Percentiles rank a stretch among this genome's conserved stretches.
phyloP scores from a whole-genome alignment of 2,329 filamentous ascomycete species.

The Alternaria sp. region DNA sequence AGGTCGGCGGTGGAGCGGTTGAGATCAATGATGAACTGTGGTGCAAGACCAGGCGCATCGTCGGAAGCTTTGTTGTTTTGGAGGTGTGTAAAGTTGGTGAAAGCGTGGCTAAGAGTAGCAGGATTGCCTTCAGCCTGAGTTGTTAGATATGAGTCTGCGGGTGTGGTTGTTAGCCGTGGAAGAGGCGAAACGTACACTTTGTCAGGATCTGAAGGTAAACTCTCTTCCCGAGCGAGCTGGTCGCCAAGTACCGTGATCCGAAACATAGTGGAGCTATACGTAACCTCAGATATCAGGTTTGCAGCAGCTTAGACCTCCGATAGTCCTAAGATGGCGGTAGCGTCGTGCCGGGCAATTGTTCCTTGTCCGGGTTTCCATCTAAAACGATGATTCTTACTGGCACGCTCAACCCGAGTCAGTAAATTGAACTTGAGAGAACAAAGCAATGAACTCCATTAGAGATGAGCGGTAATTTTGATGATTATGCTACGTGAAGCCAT shows the following conservation, averaged over 20 bases:
- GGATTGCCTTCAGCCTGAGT: conserved; percentile 35
- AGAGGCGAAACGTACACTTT: background rate
- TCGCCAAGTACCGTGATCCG: background rate
- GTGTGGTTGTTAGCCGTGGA: conserved; percentile 3
- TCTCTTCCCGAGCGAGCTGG: background rate
- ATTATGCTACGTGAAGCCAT: no score
- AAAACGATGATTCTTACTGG: conserved; percentile 32
- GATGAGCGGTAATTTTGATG: background rate
- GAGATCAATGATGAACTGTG: conserved; percentile 33
- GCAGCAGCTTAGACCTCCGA: conserved; percentile 4
- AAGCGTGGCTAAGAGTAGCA: conserved; percentile 29
- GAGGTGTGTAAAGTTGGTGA: conserved; percentile 40
- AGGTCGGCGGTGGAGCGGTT: conserved; percentile 40
- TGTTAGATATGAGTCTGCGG: conserved; percentile 36
- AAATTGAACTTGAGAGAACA: background rate
- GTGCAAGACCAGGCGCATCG: conserved; percentile 31
- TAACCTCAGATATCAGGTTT: background rate
- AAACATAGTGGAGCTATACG: background rate
- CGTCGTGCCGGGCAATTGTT: conserved; percentile 24
- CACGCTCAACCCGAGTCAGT: conserved; percentile 26
- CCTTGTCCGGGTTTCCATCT: conserved; percentile 14
- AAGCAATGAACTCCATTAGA: background rate
- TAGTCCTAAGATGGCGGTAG: conserved; percentile 9
- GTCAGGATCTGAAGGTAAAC: background rate
- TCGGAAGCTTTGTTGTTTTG: conserved; percentile 43